Evolutionary conservation across 2,329 filamentous ascomycete genomes (phyloP).

Genomic region (Coccinonectria pachysandricola): DNA sequence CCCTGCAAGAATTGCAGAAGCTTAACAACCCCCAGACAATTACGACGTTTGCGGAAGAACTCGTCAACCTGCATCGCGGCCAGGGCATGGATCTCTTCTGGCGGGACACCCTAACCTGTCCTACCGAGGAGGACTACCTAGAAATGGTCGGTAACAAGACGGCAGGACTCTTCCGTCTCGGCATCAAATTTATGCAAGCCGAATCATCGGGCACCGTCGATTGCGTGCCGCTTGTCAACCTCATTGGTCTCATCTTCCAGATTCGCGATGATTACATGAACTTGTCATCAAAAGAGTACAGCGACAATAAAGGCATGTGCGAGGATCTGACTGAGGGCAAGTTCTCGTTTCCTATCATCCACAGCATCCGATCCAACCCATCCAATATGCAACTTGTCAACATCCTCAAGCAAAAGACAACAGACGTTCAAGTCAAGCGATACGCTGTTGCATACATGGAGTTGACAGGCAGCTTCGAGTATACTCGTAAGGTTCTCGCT

Average conservation of each 20-base stretch:
- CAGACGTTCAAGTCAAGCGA: conserved; percentile 76
- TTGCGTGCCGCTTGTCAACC: conserved; percentile 75
- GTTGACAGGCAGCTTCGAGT: conserved; percentile 77
- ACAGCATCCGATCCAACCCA: conserved; percentile 73
- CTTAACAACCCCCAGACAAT: conserved; percentile 59
- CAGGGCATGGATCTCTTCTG: conserved; percentile 91
- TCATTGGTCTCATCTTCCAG: conserved; percentile 79
- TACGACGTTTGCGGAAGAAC: conserved; percentile 68
- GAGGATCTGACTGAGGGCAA: conserved; percentile 96
- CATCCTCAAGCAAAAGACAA: conserved; percentile 83
- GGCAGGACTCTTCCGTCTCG: conserved; percentile 73
- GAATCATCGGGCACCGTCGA: conserved; percentile 50
- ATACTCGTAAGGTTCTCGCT: conserved; percentile 59
- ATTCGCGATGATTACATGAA: conserved; percentile 94
- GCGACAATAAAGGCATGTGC: conserved; percentile 82
- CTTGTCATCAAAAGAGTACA: conserved; percentile 64
- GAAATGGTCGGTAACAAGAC: conserved; percentile 93
- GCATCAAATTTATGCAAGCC: conserved; percentile 81
- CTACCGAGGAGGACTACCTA: conserved; percentile 81
- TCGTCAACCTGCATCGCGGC: conserved; percentile 74
- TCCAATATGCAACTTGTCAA: conserved; percentile 73
- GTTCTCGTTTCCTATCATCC: conserved; percentile 92
- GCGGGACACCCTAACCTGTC: conserved; percentile 75
- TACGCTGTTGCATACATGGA: conserved; percentile 93
- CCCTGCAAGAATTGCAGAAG: conserved; percentile 62